Conservation (phyloP, 192 early-diverging fungal genomes). For the Podila horticola region DNA sequence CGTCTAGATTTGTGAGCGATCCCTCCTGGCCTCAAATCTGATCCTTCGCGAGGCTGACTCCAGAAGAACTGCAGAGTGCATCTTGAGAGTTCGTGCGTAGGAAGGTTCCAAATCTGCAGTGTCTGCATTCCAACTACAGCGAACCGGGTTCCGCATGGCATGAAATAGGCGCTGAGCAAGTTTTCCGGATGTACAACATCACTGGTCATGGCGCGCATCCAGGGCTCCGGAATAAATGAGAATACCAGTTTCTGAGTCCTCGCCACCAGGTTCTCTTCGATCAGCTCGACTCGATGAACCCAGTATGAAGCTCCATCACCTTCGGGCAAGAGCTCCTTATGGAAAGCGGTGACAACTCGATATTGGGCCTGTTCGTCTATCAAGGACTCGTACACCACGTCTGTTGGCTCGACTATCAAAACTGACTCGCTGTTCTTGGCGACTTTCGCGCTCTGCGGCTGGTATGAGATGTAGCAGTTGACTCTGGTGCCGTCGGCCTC, state of each 20-base stretch:
- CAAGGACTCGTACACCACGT: conserved; percentile 16
- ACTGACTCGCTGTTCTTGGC: conserved; percentile 11
- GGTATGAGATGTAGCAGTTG: conserved; percentile 37
- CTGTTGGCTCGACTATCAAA: conserved; percentile 5
- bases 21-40: conserved; percentile 4
- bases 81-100: conserved; percentile 27
- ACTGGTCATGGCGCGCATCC: conserved; percentile 43
- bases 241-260: conserved; percentile 22
- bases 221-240: conserved; percentile 46
- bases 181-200: conserved; percentile 35
- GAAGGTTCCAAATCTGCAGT: conserved; percentile 45
- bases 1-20: conserved; percentile 7
- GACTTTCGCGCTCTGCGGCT: conserved; percentile 23
- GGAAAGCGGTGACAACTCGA: conserved; percentile 17
- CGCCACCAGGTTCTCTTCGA: conserved; percentile 13
- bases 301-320: conserved; percentile 43
- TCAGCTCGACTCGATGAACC: conserved; percentile 40
- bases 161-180: conserved; percentile 27
- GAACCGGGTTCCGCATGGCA: conserved; percentile 26
- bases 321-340: conserved; percentile 40
- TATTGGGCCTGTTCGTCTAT: conserved; percentile 23
- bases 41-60: conserved; percentile 42
- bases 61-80: conserved; percentile 46
- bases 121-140: conserved; percentile 32
- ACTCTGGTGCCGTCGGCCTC: conserved; percentile 35